These are phyloP conservation scores for Mucor irregularis DNA, from an alignment of 371 early-diverging fungal genomes.

Conservation along the genomic window DNA sequence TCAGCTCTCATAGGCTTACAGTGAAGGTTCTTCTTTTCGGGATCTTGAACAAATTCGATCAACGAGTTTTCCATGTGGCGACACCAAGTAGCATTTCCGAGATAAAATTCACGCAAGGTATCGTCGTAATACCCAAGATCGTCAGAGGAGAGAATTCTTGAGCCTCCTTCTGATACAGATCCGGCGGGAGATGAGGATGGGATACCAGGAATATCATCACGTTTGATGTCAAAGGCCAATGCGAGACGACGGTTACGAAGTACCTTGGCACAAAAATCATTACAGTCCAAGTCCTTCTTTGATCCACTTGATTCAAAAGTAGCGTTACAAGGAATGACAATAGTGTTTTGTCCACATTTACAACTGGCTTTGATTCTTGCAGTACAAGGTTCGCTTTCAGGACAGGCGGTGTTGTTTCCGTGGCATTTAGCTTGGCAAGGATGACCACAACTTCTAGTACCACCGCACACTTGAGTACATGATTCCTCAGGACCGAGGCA, in stretches of 20 bases:
- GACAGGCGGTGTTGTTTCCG: slow-evolving; percentile 56
- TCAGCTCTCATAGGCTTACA: slow-evolving; percentile 70
- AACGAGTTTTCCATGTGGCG: slow-evolving; percentile 61
- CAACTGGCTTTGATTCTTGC: slow-evolving; percentile 58
- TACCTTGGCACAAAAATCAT: slow-evolving; percentile 73
- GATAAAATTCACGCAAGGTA: slow-evolving; percentile 61
- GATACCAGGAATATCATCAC: slow-evolving; percentile 19
- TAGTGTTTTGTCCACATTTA: slow-evolving; percentile 67
- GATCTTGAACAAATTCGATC: slow-evolving; percentile 63
- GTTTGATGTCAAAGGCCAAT: slow-evolving; percentile 64
- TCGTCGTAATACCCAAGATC: slow-evolving; percentile 62
- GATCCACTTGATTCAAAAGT: slow-evolving; percentile 47
- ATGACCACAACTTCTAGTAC: slow-evolving; percentile 73
- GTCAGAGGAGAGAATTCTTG: slow-evolving; percentile 13
- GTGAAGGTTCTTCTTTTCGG: slow-evolving; percentile 46
- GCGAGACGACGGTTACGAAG: slow-evolving; percentile 74
- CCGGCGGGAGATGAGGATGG: background rate
- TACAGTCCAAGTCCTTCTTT: slow-evolving; percentile 57
- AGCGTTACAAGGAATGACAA: slow-evolving; percentile 62
- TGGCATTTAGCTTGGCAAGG: slow-evolving; percentile 69
- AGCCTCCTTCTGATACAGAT: background rate
- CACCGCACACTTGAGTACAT: slow-evolving; percentile 66
- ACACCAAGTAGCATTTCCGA: slow-evolving; percentile 59
- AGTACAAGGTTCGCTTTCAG: slow-evolving; percentile 61
- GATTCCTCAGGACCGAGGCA: slow-evolving; percentile 53